Evolutionary conservation across 805 yeast genomes (phyloP), one percentile per base, ranked within the genome.

Genomic region (Scheffersomyces amazonensis): DNA sequence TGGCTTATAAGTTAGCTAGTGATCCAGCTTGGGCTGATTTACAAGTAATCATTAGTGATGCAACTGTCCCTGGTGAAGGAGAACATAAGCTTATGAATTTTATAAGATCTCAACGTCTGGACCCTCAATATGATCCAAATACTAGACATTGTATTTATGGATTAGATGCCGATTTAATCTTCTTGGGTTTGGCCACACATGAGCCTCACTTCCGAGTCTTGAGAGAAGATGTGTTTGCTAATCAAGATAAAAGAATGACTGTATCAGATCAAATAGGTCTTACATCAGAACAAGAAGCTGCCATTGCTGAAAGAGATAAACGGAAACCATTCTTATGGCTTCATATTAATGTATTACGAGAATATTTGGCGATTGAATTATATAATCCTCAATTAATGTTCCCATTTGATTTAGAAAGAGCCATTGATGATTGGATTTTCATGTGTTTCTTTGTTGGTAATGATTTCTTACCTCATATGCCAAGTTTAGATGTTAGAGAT

Each of bases 361-460:
- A 93, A 56, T 93, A 93, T 54, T 69, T 93, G 40, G 86, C 81
- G 38, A 78, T 85, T 11, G 99, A 93, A 62, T 71, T 93, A 34
- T 71, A 69, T 40, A 78, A 85, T 20, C 87, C 89, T 3, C 73
- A 81, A 28, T 55, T 83, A 15, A 76, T 87, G 2, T 83, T 86
- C 53, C 75, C 79, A 16, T 89, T 83, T 63, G 97, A 93, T 57
- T 61, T 90, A 37, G 99, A 93, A 64, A 73, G 99, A 42, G 97
- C 98, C 2, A 83, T 93, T 44, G 99, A 93, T 58, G 99, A 93
- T 64, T 93, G 99, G 99, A 88, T 93, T 12, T 93, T 93, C 50
- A 84, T 93, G 90, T 91, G 98, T 75, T 93, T 93, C 69, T 93
- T 93, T 57, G 95, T 91, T 47, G 99, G 99, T 62, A 93, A 93